Base-by-base conservation (phyloP, 148 eudicot species). In the Cornus controversa region DNA sequence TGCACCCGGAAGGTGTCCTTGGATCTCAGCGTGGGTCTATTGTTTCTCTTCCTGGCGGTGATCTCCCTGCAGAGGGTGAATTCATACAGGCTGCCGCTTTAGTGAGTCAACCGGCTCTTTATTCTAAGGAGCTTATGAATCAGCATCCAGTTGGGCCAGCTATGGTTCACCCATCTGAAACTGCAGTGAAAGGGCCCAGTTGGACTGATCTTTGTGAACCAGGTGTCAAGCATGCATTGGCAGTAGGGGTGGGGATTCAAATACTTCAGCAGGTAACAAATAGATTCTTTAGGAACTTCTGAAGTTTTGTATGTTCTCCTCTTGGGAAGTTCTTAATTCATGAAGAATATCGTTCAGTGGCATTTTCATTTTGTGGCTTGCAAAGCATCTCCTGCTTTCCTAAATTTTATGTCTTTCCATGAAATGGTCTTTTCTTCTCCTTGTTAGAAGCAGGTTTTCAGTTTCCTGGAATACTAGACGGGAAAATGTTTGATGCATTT, bases 121-220 rank as follows among this genome's bases (percentile, higher is more conserved):
- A 72, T 72, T 79, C 89, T 1, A 79, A 81, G 72, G 80, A 84
- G 18, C 79, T 87, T 70, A 66, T 77, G 82, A 71, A 71, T 47
- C 87, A 82, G 71, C 79, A 78, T 77, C 83, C 85, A n/a, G 77
- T 77, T 26, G 89, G 89, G 31, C 89, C 89, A 31, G 87, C 89
- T n/a, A 84, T 82, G 87, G 76, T 82, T 26, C 89, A 87, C 67
- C 89, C 89, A 2, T 80, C 87, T n/a, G 82, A 82, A 76, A 45
- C 74, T 47, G 87, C 80, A 60, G 72, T 76, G 50, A 77, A 72
- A 75, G 88, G 84, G 29, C 82, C 84, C 16, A 85, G 60, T 20
- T 89, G 87, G 86, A 31, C 76, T 22, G 89, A 75, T 66, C 90
- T 89, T 69, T 81, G 83, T 37, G 88, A 85, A 60, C 88, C 90